Conservation (phyloP, 495 filamentous ascomycete genomes). For the Penicillium manginii region DNA sequence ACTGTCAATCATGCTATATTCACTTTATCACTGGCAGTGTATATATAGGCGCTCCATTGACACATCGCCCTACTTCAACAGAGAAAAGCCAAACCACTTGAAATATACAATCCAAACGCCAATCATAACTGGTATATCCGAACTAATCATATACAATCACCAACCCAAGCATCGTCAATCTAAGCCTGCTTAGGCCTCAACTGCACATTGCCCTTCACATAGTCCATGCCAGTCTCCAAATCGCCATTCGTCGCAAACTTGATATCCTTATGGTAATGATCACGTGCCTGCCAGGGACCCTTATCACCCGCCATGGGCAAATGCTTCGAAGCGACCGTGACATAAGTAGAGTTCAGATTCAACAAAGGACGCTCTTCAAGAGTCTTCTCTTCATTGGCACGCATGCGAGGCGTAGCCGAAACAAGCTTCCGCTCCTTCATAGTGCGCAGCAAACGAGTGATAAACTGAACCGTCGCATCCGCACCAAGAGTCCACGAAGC, state of each 20-base stretch:
- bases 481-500: constrained; percentile 64
- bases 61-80: not conserved
- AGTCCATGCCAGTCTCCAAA: constrained; percentile 42
- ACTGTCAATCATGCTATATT: too few relatives aligned
- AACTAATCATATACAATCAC: constrained; percentile 11
- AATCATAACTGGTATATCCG: constrained; percentile 10
- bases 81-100: constrained; percentile 8
- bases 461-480: constrained; percentile 54
- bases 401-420: constrained; percentile 44
- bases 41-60: too few relatives aligned
- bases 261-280: constrained; percentile 57
- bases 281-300: constrained; percentile 59
- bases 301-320: constrained; percentile 50
- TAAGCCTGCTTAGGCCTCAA: constrained; percentile 28
- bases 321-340: constrained; percentile 39
- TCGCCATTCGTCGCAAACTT: constrained; percentile 53
- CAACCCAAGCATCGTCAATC: constrained; percentile 2
- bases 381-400: constrained; percentile 31
- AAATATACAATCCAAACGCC: not conserved
- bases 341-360: constrained; percentile 55
- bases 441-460: constrained; percentile 48
- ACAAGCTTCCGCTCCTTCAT: constrained; percentile 42
- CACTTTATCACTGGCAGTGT: too few relatives aligned
- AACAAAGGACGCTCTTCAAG: constrained; percentile 43
- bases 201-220: constrained; percentile 29